Base-by-base conservation (phyloP, 2,329 filamentous ascomycete genomes). In the Rhinocladiella similis region DNA sequence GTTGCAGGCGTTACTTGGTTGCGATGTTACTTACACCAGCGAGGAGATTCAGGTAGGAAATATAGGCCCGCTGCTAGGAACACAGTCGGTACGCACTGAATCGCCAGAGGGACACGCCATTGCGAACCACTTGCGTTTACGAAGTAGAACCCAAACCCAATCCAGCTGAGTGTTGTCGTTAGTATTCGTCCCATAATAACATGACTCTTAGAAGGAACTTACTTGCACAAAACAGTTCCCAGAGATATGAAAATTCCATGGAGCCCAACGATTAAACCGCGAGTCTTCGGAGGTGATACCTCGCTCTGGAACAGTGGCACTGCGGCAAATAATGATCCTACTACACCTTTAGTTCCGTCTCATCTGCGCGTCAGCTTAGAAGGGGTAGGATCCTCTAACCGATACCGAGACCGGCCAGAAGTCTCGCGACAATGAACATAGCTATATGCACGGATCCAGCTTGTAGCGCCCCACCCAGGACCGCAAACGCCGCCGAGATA, bases 31-130 rank as follows among this genome's bases (percentile, higher is more conserved):
- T 38, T 52, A 29, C 50, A 55, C 88, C 88, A 91, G 62, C 89
- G 81, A 0, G 89, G 89, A 0, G 84, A 88, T 73, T 88, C 91
- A 0, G 88, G 89, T 87, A 92, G 89, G 73, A 89, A 90, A 16
- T 70, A 60, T 80, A 92, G 91, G 35, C 89, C 89, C 3, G 79
- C 61, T 5, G 86, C 83, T 1, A 93, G 80, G 3, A 89, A 60
- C 0, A 87, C 59, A 0, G 87, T 87, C 0, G 88, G 89, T 0
- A 80, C 75, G 2, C 91, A 76, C 65, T 93, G 89, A 0, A 93
- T 77, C 60, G 83, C 86, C 49, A 90, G 83, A 0, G 89, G 89
- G 0, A 89, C 73, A 0, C 90, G 79, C 89, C 89, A 93, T 29
- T 58, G 55, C 18, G 55, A 27, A 38, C 55, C 55, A n/a, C 29